These are phyloP conservation scores for Mollisiaceae sp. DNA, from an alignment of 2,329 filamentous ascomycete genomes.

Conservation along the genomic window DNA sequence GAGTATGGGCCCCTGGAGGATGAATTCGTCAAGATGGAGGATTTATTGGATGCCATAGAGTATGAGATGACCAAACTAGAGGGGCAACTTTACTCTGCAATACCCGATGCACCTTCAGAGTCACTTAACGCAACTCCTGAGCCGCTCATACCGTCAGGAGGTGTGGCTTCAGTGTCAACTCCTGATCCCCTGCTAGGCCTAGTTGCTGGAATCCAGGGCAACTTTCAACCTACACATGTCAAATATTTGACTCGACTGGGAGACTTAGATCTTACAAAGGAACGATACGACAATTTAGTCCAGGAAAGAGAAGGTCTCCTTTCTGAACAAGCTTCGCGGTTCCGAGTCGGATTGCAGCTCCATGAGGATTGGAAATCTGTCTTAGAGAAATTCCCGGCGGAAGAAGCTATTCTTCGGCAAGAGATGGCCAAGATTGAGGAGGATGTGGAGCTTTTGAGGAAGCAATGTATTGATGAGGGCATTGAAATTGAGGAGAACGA, in stretches of 20 bases:
- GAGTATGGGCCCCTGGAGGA: slow-evolving; percentile 31
- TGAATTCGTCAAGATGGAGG: slow-evolving; percentile 26
- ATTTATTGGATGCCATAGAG: slow-evolving; percentile 24
- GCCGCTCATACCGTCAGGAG: no score
- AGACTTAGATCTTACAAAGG: slow-evolving; percentile 29
- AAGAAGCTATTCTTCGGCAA: slow-evolving; percentile 9
- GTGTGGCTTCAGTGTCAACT: neutral
- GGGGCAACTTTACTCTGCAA: slow-evolving; percentile 16
- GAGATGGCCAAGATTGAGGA: slow-evolving; percentile 20
- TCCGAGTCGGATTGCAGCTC: slow-evolving; percentile 5
- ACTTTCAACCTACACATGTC: slow-evolving; percentile 21
- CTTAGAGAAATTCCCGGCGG: slow-evolving; percentile 14
- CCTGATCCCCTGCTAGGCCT: slow-evolving; percentile 6
- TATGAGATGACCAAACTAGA: slow-evolving; percentile 26
- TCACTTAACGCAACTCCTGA: no score
- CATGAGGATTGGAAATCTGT: neutral
- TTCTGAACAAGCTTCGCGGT: slow-evolving; percentile 8
- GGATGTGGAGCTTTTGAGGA: slow-evolving; percentile 18
- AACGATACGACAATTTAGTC: slow-evolving; percentile 16
- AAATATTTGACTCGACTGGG: slow-evolving; percentile 26
- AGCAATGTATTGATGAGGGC: slow-evolving; percentile 23
- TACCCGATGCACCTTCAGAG: no score
- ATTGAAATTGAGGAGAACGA: slow-evolving; percentile 20
- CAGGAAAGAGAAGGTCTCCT: slow-evolving; percentile 17
- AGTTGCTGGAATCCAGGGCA: slow-evolving; percentile 8